Base-by-base conservation (phyloP, 169 alveolate genomes). In the Eimeria necatrix region DNA sequence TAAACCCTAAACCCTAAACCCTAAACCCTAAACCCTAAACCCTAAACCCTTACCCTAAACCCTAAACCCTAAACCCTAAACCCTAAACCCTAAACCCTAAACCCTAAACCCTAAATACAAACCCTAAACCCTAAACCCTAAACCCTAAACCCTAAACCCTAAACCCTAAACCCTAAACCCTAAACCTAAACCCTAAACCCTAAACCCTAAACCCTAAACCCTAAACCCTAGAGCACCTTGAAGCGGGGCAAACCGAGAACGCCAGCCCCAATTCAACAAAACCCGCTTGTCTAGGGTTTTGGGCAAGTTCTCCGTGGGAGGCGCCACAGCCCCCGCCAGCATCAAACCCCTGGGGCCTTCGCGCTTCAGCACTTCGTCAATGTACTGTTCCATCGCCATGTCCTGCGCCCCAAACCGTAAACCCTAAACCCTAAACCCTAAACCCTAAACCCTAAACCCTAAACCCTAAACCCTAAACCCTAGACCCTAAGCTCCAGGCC, bases 371-470 rank as follows among this genome's bases (percentile, higher is more conserved):
- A 74, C 85, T 4, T 26, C 85, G 22, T 74, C 85, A 7, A 74
- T 74, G 59, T 74, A 74, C 59, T 74, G 85, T 18, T 74, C 85
- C 24, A 46, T 41, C 9, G 85, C 85, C 6, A 74, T 26, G 9
- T 74, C 85, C 85, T 74, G 59, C 32, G 32, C n/a, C n/a, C 4
- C 26, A 61, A 61, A 61, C 73, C 73, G 41, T 61, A 61, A 61
- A 61, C 73, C n/a, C 73, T 61, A 61, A 61, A 61, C 78, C 78
- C 78, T 14, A 68, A 68, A 68, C 78, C 78, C 78, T 68, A 68
- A 68, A 68, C 78, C 78, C 78, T 68, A 68, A 68, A 68, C 78
- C 78, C 78, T 68, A 68, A n/a, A 68, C 78, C 78, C 78, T 68
- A 68, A 68, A 61, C 73, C 46, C 78, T 68, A 68, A 68, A 68